Evolutionary conservation across 176 grass and related monocot genomes (phyloP), one percentile per base, ranked within the genome.

Genomic region (Alloteropsis semialata): DNA sequence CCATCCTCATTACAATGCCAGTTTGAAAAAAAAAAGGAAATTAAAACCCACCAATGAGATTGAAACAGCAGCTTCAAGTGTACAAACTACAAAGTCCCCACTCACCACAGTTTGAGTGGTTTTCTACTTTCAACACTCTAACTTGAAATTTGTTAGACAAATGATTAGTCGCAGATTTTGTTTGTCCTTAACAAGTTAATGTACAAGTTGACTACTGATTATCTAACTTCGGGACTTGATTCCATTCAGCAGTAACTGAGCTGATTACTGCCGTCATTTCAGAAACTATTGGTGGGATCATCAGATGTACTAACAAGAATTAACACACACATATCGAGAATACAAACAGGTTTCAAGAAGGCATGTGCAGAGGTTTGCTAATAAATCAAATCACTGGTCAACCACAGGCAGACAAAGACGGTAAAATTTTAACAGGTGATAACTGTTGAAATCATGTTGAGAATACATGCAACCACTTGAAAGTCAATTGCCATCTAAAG

Each of bases 221-320:
- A 32, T 41, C 37, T 16, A n/a, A n/a, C n/a, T n/a, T n/a, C n/a
- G n/a, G n/a, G n/a, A n/a, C n/a, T n/a, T n/a, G n/a, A n/a, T n/a
- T n/a, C n/a, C n/a, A n/a, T n/a, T n/a, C n/a, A n/a, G n/a, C n/a
- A n/a, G n/a, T n/a, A n/a, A n/a, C 56, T 44, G 51, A 45, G 42
- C 25, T 17, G 21, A 58, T 39, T 42, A 43, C 10, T 53, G 33
- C 33, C 33, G 63, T 36, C 22, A 28, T 21, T 64, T 53, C 7
- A 41, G n/a, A 64, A 37, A 1, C 28, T 74, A 50, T n/a, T n/a
- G n/a, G n/a, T n/a, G n/a, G n/a, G n/a, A n/a, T n/a, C n/a, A 65
- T 44, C 24, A 66, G 59, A 25, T 11, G 67, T 25, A 80, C 78
- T 37, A 80, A 67, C 34, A 65, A 42, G 65, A 70, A 81, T 43